phyloP scores from a whole-genome alignment of 2,329 filamentous ascomycete species.

The Scedosporium minutisporum region DNA sequence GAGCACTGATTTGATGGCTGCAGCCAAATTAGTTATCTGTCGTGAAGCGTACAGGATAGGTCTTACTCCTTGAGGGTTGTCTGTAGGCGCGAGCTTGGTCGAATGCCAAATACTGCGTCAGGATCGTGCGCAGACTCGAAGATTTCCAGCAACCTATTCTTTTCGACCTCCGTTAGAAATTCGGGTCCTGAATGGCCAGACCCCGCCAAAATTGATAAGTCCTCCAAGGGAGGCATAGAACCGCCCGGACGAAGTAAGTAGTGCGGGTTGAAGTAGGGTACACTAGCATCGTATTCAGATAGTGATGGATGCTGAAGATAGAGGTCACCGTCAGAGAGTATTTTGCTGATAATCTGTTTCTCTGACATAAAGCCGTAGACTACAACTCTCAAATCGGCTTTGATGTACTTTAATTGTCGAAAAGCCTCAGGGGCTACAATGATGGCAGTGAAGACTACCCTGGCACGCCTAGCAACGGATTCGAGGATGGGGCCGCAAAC shows the following conservation, averaged over 20 bases:
- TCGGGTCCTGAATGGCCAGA: not conserved
- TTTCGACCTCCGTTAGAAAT: not conserved
- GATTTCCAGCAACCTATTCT: not conserved
- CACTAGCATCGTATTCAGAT: not conserved
- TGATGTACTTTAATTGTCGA: not conserved
- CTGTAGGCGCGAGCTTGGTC: not conserved
- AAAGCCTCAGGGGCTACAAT: not conserved
- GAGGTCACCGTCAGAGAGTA: not conserved
- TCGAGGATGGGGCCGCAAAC: not conserved
- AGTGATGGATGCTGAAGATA: conserved; percentile 1
- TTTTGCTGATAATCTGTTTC: not conserved
- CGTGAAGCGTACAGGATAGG: not conserved
- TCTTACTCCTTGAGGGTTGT: not conserved
- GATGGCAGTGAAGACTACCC: not conserved
- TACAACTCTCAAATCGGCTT: not conserved
- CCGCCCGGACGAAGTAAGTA: not conserved
- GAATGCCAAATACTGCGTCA: not conserved
- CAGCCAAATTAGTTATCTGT: not conserved
- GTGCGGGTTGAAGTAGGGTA: conserved; percentile 3
- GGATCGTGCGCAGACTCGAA: conserved; percentile 2
- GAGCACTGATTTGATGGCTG: conserved; percentile 1
- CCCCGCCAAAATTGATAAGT: not conserved
- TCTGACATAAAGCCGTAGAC: not conserved
- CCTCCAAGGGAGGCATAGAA: not conserved
- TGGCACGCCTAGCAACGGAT: not conserved